Evolutionary conservation across 2,329 filamentous ascomycete genomes (phyloP).

Genomic region (Seiridium cupressi): DNA sequence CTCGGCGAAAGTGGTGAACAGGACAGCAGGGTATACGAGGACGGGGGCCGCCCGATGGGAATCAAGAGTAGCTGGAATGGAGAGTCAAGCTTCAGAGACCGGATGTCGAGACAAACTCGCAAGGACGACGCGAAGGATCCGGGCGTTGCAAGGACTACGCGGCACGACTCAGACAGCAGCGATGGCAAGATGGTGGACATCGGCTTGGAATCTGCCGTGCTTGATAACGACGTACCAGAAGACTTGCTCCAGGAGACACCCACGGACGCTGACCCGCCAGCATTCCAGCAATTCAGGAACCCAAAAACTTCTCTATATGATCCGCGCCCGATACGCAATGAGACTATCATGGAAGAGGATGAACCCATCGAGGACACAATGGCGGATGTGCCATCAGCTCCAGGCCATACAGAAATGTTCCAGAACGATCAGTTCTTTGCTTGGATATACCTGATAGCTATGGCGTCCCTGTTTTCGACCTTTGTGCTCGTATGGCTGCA

Average conservation of each 20-base stretch:
- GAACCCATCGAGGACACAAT: constrained; percentile 31
- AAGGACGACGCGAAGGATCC: constrained; percentile 35
- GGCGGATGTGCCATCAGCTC: constrained; percentile 49
- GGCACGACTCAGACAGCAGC: constrained; percentile 31
- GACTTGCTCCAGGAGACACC: constrained; percentile 56
- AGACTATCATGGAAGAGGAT: constrained; percentile 36
- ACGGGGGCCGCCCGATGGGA: constrained; percentile 46
- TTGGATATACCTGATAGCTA: constrained; percentile 80
- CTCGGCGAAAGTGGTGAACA: constrained; percentile 54
- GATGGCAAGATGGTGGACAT: constrained; percentile 80
- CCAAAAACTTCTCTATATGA: constrained; percentile 45
- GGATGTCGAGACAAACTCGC: constrained; percentile 37
- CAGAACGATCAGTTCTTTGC: constrained; percentile 90
- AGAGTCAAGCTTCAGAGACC: constrained; percentile 40
- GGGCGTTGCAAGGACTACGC: constrained; percentile 22
- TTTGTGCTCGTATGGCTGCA: constrained; percentile 89
- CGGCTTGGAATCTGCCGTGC: constrained; percentile 69
- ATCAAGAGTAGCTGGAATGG: constrained; percentile 67
- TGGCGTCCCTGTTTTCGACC: constrained; percentile 82
- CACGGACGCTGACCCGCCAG: constrained; percentile 53
- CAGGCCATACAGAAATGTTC: constrained; percentile 66
- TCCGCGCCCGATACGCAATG: constrained; percentile 36
- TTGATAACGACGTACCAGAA: constrained; percentile 58
- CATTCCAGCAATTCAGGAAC: constrained; percentile 59
- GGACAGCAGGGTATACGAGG: constrained; percentile 41